Base-by-base conservation (phyloP, 2,329 filamentous ascomycete genomes). In the Pseudocercospora macadamiae region DNA sequence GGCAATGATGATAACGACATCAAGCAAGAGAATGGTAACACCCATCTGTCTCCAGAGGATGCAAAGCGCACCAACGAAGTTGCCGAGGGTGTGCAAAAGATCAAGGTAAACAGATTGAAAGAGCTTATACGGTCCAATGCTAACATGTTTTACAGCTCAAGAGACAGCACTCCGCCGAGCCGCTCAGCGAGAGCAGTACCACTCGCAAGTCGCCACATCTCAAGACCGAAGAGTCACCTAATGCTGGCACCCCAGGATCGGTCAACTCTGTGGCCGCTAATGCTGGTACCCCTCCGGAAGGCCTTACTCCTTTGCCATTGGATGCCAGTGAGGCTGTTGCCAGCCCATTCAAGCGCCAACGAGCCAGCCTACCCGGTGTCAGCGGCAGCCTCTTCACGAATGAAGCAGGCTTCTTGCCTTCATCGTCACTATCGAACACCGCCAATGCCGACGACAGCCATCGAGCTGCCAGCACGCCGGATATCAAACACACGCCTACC, bases 1-100 rank as follows among this genome's bases (percentile, higher is more conserved):
- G 66, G 69, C 3, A 16, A 34, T 21, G 47, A 49, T n/a, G 77
- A 80, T n/a, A 74, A 72, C 7, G 72, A 87, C 28, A 82, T 86
- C 54, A 85, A 88, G 66, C 86, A 86, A 71, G 82, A 84, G 65
- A 77, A 79, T 49, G 82, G 84, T 51, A 74, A 69, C 9, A 61
- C 77, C 68, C 55, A 57, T 18, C 75, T 90, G 32, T 86, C 81
- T 5, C 85, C 87, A 1, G 90, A 93, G 64, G 90, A 93, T 70
- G 86, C 84, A 53, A 83, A 85, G 66, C 86, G 86, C 66, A 84
- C 88, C 55, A 88, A 88, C 51, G 90, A 93, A 74, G 80, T 95
- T 55, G 88, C 89, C 39, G 90, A 93, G 63, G 89, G 90, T 48
- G 89, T 95, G 51, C 85, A 90, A 68, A 88, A 91, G 66, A 93